These are phyloP conservation scores for Linnemannia hyalina DNA, from an alignment of 192 early-diverging fungal genomes.

Conservation along the genomic window DNA sequence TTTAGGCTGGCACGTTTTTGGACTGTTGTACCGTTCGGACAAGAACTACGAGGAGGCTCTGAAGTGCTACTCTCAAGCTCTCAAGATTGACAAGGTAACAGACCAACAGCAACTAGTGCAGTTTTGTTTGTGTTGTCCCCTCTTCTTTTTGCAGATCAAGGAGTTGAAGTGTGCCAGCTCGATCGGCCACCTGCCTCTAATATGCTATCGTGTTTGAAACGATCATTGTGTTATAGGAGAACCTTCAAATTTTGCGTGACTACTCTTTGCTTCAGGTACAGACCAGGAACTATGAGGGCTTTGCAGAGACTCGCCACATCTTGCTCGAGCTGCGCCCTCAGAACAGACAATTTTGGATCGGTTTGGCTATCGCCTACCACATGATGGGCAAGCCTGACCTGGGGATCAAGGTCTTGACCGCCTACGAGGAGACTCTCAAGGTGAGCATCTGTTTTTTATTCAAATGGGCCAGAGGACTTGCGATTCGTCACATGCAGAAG, in stretches of 20 bases:
- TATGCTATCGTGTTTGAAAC: neutral
- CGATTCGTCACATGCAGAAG: neutral
- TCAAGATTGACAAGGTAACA: slow-evolving; percentile 82
- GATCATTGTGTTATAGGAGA: slow-evolving; percentile 68
- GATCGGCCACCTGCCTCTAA: neutral
- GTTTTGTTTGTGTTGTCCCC: neutral
- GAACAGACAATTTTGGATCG: slow-evolving; percentile 86
- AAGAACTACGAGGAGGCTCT: slow-evolving; percentile 94
- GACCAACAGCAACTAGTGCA: neutral
- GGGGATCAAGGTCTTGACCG: slow-evolving; percentile 78
- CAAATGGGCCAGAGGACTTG: no score
- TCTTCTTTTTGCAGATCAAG: neutral
- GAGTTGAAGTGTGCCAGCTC: neutral
- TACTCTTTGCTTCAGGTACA: slow-evolving; percentile 89
- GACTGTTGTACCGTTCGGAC: slow-evolving; percentile 91
- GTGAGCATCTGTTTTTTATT: slow-evolving; percentile 38
- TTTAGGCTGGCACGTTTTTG: slow-evolving; percentile 95
- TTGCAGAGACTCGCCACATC: slow-evolving; percentile 77
- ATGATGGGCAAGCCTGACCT: slow-evolving; percentile 80
- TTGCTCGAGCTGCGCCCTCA: slow-evolving; percentile 79
- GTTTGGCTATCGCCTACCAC: slow-evolving; percentile 88
- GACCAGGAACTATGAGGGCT: slow-evolving; percentile 87
- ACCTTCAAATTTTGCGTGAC: slow-evolving; percentile 94
- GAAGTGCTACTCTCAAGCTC: slow-evolving; percentile 91
- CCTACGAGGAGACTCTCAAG: slow-evolving; percentile 79